phyloP scores from a whole-genome alignment of 768 basidiomycete genomes.

The Saitozyma sp. region DNA sequence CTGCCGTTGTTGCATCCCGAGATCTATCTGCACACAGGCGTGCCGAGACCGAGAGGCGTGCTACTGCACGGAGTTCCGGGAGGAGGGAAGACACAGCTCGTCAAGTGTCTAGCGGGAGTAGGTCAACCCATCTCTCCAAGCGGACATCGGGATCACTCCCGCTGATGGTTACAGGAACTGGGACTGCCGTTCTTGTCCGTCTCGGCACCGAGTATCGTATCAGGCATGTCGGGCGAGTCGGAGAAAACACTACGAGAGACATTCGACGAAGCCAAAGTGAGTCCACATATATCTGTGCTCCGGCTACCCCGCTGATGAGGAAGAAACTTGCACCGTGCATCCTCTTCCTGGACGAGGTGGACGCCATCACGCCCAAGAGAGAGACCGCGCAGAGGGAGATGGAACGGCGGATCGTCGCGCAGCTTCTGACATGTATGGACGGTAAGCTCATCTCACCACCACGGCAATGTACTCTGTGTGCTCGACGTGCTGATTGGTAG shows the following conservation, averaged over 20 bases:
- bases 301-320: background rate
- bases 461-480: too few species aligned
- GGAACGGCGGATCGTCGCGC: conserved; percentile 96
- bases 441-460: conserved; percentile 59
- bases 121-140: conserved; percentile 42
- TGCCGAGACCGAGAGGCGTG: conserved; percentile 88
- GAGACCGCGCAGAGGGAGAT: conserved; percentile 98
- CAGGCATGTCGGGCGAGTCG: conserved; percentile 97
- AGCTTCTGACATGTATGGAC: conserved; percentile 98
- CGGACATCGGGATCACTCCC: background rate
- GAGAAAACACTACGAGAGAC: conserved; percentile 95
- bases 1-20: conserved; percentile 95
- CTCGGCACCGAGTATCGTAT: conserved; percentile 92
- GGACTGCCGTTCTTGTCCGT: conserved; percentile 89
- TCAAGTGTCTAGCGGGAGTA: conserved; percentile 93
- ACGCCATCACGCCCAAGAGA: conserved; percentile 94
- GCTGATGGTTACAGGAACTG: conserved; percentile 65
- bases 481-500: conserved; percentile 54
- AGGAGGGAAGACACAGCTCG: conserved; percentile 92
- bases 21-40: conserved; percentile 88
- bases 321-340: conserved; percentile 88
- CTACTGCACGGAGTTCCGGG: conserved; percentile 93
- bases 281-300: conserved; percentile 20
- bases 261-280: conserved; percentile 93
- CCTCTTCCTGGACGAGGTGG: conserved; percentile 95